Percentiles rank a stretch among this genome's conserved stretches.
These are phyloP conservation scores for Lipomyces yamadae DNA, from an alignment of 805 yeast genomes.

Conservation along the genomic window DNA sequence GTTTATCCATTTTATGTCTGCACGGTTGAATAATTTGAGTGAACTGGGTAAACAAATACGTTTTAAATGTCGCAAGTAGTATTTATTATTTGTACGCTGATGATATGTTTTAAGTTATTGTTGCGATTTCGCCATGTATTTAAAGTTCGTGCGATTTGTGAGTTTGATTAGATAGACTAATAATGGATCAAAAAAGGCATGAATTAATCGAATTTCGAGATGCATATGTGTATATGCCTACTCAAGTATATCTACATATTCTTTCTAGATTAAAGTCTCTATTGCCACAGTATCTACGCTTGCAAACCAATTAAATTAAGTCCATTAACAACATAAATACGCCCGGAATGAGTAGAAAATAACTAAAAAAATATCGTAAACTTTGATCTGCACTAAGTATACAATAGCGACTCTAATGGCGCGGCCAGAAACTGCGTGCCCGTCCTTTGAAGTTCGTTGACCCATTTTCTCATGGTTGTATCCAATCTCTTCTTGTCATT, in stretches of 20 bases:
- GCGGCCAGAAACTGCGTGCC: conserved; percentile 5
- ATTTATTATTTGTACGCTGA: background rate
- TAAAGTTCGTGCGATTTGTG: background rate
- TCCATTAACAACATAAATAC: background rate
- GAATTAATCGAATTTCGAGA: background rate
- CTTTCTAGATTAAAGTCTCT: background rate
- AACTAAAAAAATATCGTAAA: background rate
- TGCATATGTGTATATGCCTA: no score
- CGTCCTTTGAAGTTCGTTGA: conserved; percentile 18
- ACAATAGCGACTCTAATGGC: conserved; percentile 17
- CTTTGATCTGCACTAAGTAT: background rate
- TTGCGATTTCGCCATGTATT: background rate
- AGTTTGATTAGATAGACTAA: background rate
- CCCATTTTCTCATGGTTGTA: conserved; percentile 30
- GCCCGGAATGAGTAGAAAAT: background rate
- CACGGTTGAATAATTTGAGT: no score
- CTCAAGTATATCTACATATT: background rate
- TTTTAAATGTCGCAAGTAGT: background rate
- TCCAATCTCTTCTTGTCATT: conserved; percentile 25
- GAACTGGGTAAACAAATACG: background rate
- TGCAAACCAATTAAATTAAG: background rate
- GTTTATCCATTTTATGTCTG: no score
- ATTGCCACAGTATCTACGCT: background rate
- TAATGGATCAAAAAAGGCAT: background rate
- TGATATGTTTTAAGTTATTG: background rate